phyloP scores from a whole-genome alignment of 2,329 filamentous ascomycete genomes.

The Neoarthrinium moseri region DNA sequence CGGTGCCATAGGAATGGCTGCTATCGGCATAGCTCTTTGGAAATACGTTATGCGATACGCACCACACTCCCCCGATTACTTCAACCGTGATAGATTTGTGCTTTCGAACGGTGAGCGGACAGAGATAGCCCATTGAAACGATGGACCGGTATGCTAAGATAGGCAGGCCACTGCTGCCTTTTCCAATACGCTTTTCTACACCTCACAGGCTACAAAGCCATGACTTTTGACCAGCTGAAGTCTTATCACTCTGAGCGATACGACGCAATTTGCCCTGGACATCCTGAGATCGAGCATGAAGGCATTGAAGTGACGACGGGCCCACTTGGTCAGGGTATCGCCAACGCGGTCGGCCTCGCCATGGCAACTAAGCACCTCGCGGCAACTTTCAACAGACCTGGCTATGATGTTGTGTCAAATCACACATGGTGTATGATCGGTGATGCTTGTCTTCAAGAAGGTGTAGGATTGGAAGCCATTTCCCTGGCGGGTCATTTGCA shows the following conservation, averaged over 20 bases:
- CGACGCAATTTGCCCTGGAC: conserved; percentile 48
- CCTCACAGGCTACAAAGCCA: conserved; percentile 46
- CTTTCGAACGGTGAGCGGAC: conserved; percentile 49
- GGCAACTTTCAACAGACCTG: conserved; percentile 48
- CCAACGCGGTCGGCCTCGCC: conserved; percentile 55
- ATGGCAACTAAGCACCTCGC: conserved; percentile 53
- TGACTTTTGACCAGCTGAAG: conserved; percentile 52
- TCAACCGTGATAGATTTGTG: conserved; percentile 60
- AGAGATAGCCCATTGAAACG: not conserved
- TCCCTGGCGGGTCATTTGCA: conserved; percentile 49
- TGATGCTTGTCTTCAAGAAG: conserved; percentile 55
- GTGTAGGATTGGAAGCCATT: conserved; percentile 53
- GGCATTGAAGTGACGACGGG: conserved; percentile 58
- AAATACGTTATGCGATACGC: conserved; percentile 60
- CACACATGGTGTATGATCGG: conserved; percentile 54
- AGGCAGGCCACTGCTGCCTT: conserved; percentile 42
- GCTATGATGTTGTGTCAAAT: conserved; percentile 45
- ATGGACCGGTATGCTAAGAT: not conserved
- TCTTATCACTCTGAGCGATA: conserved; percentile 42
- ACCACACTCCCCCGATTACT: conserved; percentile 49
- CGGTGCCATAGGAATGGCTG: conserved; percentile 33
- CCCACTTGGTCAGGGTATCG: conserved; percentile 54
- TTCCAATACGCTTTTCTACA: conserved; percentile 51
- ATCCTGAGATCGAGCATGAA: conserved; percentile 54
- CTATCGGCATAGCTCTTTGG: conserved; percentile 43